These are phyloP conservation scores for Comarum palustre DNA, from an alignment of 306 rosid species.

Conservation along the genomic window DNA sequence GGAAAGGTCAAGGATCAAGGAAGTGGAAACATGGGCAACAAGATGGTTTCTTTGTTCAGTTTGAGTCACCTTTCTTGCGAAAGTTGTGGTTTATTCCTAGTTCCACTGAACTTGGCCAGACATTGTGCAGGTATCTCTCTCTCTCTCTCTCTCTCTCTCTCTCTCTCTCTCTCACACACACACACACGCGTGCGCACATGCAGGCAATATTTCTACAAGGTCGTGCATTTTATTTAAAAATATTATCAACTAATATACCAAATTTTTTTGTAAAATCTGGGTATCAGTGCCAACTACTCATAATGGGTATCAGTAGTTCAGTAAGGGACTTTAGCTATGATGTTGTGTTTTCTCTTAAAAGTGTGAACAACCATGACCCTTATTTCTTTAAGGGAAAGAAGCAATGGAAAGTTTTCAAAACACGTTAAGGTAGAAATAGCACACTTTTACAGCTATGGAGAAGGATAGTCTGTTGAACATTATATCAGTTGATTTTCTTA, in stretches of 20 bases:
- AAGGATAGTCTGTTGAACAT: not conserved
- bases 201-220: not conserved
- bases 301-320: not conserved
- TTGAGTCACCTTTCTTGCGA: slow-evolving; percentile 71
- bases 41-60: slow-evolving; percentile 91
- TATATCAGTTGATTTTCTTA: not conserved
- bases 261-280: not conserved
- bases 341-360: slow-evolving; percentile 5
- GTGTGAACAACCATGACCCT: not conserved
- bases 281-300: not conserved
- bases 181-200: not conserved
- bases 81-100: slow-evolving; percentile 87
- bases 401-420: not conserved
- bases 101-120: slow-evolving; percentile 78
- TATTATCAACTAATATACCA: not conserved
- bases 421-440: not conserved
- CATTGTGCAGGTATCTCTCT: slow-evolving; percentile 77
- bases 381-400: not conserved
- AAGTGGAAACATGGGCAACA: slow-evolving; percentile 90
- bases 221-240: not conserved
- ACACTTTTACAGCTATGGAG: not conserved
- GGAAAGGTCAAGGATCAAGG: slow-evolving; percentile 98
- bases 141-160: slow-evolving; percentile 28
- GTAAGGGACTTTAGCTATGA: not conserved
- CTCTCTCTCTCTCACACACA: slow-evolving; percentile 26